Evolutionary conservation across 768 basidiomycete species (phyloP), one percentile per base, ranked within the genome.

Genomic region (Ramaria rubella): DNA sequence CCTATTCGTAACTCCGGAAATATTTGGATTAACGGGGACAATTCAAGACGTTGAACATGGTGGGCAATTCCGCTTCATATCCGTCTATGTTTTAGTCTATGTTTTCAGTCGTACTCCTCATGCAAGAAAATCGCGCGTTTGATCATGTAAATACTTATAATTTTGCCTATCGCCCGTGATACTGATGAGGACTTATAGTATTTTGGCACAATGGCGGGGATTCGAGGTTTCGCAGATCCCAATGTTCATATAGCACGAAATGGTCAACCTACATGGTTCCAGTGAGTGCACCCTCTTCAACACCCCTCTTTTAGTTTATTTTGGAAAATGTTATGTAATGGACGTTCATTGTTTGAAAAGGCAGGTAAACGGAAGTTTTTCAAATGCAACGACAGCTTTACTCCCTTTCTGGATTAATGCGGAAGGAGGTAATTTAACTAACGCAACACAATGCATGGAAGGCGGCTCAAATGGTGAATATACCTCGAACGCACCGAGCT

Each of bases 71-170:
- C 12, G 33, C 11, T 21, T 51, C 26, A 29, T 5, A 29, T n/a
- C n/a, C n/a, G n/a, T n/a, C n/a, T n/a, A n/a, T n/a, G n/a, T n/a
- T n/a, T n/a, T n/a, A n/a, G n/a, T n/a, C n/a, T n/a, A n/a, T n/a
- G n/a, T n/a, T n/a, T n/a, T 29, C 27, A 55, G 61, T 62, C 9
- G 56, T 62, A 17, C 44, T 62, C 12, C 57, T 57, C 50, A 60
- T 62, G 61, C 61, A 62, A 30, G 61, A 62, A 44, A 62, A 62
- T 53, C 59, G 61, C n/a, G 61, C 61, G 2, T 60, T 57, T 42
- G 61, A 61, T 31, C 49, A 59, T 48, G 55, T 57, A 7, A 17
- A 30, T 52, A 33, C 9, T 49, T 24, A 29, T 23, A 51, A 31
- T 52, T 15, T 31, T 34, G 19, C 17, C 29, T 30, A 27, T 17